Evolutionary conservation across 2,329 filamentous ascomycete species (phyloP).

Genomic region (Colletotrichum spaethianum): DNA sequence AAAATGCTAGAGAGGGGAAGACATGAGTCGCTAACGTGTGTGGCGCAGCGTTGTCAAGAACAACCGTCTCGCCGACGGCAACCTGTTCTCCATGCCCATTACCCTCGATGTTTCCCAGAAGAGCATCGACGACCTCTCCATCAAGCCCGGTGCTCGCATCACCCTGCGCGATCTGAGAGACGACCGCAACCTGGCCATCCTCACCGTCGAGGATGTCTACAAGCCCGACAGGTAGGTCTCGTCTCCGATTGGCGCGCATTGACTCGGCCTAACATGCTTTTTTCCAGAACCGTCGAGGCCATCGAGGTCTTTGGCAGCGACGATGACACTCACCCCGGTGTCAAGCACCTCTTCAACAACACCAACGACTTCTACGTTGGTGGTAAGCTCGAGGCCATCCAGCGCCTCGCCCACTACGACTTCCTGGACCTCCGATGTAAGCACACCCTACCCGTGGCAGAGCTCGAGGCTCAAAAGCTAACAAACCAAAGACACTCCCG

Average conservation of each 20-base stretch:
- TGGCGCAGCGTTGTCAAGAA: constrained; percentile 85
- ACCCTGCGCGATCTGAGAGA: constrained; percentile 96
- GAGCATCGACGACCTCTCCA: constrained; percentile 79
- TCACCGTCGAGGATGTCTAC: constrained; percentile 97
- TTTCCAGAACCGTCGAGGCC: constrained; percentile 83
- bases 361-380: constrained; percentile 93
- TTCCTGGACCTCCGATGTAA: constrained; percentile 95
- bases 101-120: constrained; percentile 87
- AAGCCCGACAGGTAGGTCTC: constrained; percentile 89
- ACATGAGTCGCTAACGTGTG: constrained; percentile 47
- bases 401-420: constrained; percentile 97
- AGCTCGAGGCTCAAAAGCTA: constrained; percentile 24
- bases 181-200: constrained; percentile 94
- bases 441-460: constrained; percentile 47
- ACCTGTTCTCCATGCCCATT: constrained; percentile 97
- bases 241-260: constrained; percentile 61
- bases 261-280: constrained; percentile 52
- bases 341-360: constrained; percentile 88
- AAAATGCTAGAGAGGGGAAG: background rate
- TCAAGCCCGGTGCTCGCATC: constrained; percentile 86
- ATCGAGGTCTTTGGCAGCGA: constrained; percentile 94
- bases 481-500: constrained; percentile 80
- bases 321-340: constrained; percentile 90
- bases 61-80: constrained; percentile 88
- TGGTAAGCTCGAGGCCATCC: constrained; percentile 95